phyloP scores from a whole-genome alignment of 768 basidiomycete species.

The Ramaria sp. region DNA sequence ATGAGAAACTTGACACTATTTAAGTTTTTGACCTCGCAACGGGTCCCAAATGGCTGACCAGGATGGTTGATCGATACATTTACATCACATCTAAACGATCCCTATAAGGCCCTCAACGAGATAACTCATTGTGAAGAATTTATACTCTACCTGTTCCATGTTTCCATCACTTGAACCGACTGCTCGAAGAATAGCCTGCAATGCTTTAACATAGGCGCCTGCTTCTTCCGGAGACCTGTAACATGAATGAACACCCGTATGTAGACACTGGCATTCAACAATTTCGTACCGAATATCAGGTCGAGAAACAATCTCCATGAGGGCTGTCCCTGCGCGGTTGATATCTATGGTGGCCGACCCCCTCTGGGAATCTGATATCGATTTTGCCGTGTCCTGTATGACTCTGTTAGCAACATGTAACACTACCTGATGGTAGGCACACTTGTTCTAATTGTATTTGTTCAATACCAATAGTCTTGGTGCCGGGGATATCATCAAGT shows the following conservation, averaged over 20 bases:
- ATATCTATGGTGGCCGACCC: conserved; percentile 63
- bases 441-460: conserved; percentile 97
- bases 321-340: conserved; percentile 78
- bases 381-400: conserved; percentile 82
- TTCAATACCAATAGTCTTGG: conserved; percentile 61
- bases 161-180: conserved; percentile 88
- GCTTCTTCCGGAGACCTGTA: conserved; percentile 78
- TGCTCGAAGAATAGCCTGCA: conserved; percentile 73
- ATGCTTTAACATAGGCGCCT: conserved; percentile 68
- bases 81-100: conserved; percentile 89
- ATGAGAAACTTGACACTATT: conserved; percentile 83
- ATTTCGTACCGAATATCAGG: conserved; percentile 64
- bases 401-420: not conserved
- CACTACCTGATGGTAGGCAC: conserved; percentile 11
- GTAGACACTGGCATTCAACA: not conserved
- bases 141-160: conserved; percentile 78
- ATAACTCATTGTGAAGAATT: not conserved
- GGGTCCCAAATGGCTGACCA: conserved; percentile 52
- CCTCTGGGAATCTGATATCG: conserved; percentile 44
- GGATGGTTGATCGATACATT: conserved; percentile 81
- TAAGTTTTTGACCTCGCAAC: conserved; percentile 95
- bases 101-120: conserved; percentile 33
- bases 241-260: not conserved
- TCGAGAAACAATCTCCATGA: conserved; percentile 94
- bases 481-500: conserved; percentile 21